phyloP scores from a whole-genome alignment of 495 filamentous ascomycete species.

The Aspergillus funiculosus region DNA sequence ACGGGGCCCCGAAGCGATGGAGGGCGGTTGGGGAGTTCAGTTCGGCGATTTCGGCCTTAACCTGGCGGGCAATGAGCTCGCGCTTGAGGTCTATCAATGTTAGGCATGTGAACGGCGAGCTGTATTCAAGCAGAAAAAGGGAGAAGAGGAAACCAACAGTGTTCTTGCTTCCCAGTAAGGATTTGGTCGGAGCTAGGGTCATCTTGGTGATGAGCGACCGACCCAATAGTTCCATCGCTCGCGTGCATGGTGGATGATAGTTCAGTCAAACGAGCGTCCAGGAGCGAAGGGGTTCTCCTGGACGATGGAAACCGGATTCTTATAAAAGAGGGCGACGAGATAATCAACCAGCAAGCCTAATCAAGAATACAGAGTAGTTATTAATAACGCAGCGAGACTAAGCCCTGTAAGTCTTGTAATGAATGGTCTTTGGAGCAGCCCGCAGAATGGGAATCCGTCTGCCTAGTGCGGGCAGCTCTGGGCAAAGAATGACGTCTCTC shows the following conservation, averaged over 20 bases:
- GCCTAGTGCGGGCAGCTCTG: conserved; percentile 17
- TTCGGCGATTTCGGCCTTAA: conserved; percentile 81
- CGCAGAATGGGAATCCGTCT: conserved; percentile 23
- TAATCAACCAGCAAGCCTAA: background rate
- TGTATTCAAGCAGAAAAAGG: background rate
- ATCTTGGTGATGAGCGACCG: background rate
- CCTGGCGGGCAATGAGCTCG: conserved; percentile 86
- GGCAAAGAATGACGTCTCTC: conserved; percentile 21
- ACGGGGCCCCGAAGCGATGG: conserved; percentile 91
- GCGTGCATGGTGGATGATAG: conserved; percentile 18
- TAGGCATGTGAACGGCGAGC: conserved; percentile 11
- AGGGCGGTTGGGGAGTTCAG: conserved; percentile 91
- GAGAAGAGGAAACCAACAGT: conserved; percentile 57
- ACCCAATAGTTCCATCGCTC: conserved; percentile 4
- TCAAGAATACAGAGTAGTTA: background rate
- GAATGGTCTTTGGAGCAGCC: conserved; percentile 8
- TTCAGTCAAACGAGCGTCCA: background rate
- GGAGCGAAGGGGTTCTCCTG: background rate
- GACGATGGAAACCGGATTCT: background rate
- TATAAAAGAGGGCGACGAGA: conserved; percentile 11
- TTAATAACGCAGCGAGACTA: conserved; percentile 6
- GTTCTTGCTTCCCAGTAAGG: conserved; percentile 95
- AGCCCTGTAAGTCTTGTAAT: conserved; percentile 5
- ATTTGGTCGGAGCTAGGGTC: conserved; percentile 40
- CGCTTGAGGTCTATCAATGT: conserved; percentile 80